Evolutionary conservation across 176 grass and related monocot genomes (phyloP), one percentile per base, ranked within the genome.

Genomic region (Aechmea fasciata): DNA sequence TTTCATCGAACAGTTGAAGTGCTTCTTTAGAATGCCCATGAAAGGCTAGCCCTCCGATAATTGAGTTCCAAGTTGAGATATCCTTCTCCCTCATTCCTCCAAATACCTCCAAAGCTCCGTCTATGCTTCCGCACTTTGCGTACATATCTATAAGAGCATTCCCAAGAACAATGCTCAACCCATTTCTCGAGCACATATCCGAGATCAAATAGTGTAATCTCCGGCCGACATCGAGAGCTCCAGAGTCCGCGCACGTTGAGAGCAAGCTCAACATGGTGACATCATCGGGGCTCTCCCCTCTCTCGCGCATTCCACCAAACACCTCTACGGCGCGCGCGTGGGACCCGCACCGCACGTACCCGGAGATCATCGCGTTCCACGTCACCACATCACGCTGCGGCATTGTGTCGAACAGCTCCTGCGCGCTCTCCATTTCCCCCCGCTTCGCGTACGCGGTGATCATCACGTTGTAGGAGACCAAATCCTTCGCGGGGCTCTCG

Each of bases 141-240:
- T 92, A 92, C 88, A 96, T 87, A 70, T 89, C 81, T 2, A 96
- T 83, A 62, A 96, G 62, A 0, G 92, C 88, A 70, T 96, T 96
- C 14, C 81, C 76, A 0, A 89, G 75, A 74, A 86, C 67, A 5
- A 78, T 51, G 15, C 76, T 57, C n/a, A 87, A 67, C 7, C 79
- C 81, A n/a, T 55, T 71, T 83, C 51, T 78, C 1, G 67, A 66
- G 57, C 66, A 87, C 71, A 68, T 84, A 47, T 79, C 73, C 17
- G 73, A 79, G 49, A 91, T 70, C 24, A 48, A 78, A 65, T 50
- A 68, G 75, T 96, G 88, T 50, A 89, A 77, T 61, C 70, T 91
- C 62, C 22, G 61, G 10, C 92, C 85, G 50, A 81, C 28, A 48
- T 91, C 85, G 10, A 96, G 52, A 80, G 78, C 81, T 57, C 83